A percentile compares a stretch with the other conserved stretches of the same genome.
These are phyloP conservation scores for Prunus salicina DNA, from an alignment of 306 rosid genomes.

Conservation along the genomic window DNA sequence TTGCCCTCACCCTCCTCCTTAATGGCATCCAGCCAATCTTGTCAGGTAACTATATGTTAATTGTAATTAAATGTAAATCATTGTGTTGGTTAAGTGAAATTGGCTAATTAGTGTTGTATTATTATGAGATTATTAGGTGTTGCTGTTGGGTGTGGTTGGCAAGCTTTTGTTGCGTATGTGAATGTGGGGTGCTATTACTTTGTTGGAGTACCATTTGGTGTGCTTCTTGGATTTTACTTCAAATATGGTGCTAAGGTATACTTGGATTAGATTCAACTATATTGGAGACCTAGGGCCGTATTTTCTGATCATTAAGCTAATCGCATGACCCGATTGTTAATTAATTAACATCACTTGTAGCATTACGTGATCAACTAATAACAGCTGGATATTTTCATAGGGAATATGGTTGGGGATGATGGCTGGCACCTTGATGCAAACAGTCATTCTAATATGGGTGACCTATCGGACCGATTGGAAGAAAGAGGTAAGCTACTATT, in stretches of 20 bases:
- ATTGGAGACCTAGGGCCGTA: too few species aligned
- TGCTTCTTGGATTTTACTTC: conserved; percentile 59
- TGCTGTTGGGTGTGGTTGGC: conserved; percentile 98
- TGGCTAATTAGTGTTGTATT: background rate
- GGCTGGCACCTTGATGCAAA: conserved; percentile 61
- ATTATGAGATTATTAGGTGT: conserved; percentile 39
- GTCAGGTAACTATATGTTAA: conserved; percentile 44
- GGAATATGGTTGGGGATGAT: conserved; percentile 82
- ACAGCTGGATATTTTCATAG: conserved; percentile 15
- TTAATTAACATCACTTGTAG: background rate
- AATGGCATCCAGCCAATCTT: conserved; percentile 84
- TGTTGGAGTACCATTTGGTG: conserved; percentile 65
- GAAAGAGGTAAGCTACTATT: conserved; percentile 46
- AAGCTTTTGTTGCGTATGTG: conserved; percentile 70
- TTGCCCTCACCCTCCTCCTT: conserved; percentile 60
- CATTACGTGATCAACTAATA: background rate
- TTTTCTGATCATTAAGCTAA: too few species aligned
- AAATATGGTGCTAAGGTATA: conserved; percentile 64
- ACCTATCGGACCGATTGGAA: conserved; percentile 66
- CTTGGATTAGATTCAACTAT: background rate
- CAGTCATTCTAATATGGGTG: conserved; percentile 52
- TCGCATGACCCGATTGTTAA: background rate
- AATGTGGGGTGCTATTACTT: conserved; percentile 67
- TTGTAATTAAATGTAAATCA: too few species aligned
- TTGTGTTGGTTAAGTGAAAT: background rate